Percentiles rank a stretch among this genome's conserved stretches.
Conservation (phyloP, 345 rosid species). For the Arabidopsis suecica region DNA sequence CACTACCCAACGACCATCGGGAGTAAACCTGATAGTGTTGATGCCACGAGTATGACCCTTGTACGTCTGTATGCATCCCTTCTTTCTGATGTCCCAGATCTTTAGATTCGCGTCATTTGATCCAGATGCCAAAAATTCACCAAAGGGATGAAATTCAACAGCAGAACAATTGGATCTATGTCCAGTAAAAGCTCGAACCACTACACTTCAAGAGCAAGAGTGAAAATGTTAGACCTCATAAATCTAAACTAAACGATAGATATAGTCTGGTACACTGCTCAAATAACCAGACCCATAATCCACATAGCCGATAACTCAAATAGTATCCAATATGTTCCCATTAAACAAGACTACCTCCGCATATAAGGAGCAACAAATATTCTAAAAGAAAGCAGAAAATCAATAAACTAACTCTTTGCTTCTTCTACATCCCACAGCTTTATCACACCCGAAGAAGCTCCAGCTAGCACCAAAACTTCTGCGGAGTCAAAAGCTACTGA, state of each 20-base stretch:
- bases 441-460: slow-evolving; percentile 50
- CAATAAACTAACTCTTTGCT: slow-evolving; percentile 49
- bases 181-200: slow-evolving; percentile 96
- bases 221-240: slow-evolving; percentile 49
- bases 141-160: slow-evolving; percentile 96
- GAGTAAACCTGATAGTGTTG: slow-evolving; percentile 78
- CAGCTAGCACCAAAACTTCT: slow-evolving; percentile 51
- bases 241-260: slow-evolving; percentile 4
- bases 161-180: slow-evolving; percentile 93
- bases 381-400: slow-evolving; percentile 33
- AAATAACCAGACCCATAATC: not conserved
- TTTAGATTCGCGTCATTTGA: slow-evolving; percentile 77
- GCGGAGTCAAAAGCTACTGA: slow-evolving; percentile 49
- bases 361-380: not conserved
- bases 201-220: slow-evolving; percentile 92
- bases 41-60: slow-evolving; percentile 88
- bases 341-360: not conserved
- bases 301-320: not conserved
- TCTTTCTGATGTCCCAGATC: slow-evolving; percentile 96
- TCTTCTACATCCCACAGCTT: slow-evolving; percentile 51
- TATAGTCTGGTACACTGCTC: slow-evolving; percentile 1
- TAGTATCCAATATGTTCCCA: not conserved
- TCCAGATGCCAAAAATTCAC: slow-evolving; percentile 98
- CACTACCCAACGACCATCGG: slow-evolving; percentile 99
- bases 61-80: slow-evolving; percentile 94